These are phyloP conservation scores for Tuber microsphaerosporum DNA, from an alignment of 495 filamentous ascomycete genomes.

Conservation along the genomic window DNA sequence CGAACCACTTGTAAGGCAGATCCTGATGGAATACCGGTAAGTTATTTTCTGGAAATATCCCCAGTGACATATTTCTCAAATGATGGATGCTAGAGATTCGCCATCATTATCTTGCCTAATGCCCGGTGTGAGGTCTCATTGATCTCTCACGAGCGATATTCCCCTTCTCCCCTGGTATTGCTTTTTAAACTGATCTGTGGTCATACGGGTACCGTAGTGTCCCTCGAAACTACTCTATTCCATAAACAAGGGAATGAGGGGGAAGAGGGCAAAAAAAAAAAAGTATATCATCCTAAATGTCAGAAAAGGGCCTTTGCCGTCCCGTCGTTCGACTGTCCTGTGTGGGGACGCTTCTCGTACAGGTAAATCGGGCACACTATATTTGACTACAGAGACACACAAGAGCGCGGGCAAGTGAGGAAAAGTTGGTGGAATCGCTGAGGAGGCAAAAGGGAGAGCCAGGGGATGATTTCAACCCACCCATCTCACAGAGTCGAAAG, in stretches of 20 bases:
- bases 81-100: background rate
- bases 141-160: background rate
- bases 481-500: background rate
- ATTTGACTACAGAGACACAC: background rate
- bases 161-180: background rate
- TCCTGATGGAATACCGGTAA: background rate
- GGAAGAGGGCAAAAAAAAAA: background rate
- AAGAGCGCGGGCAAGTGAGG: background rate
- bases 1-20: background rate
- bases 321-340: background rate
- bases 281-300: background rate
- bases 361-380: background rate
- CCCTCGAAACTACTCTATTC: background rate
- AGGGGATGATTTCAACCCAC: background rate
- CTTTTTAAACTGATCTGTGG: background rate
- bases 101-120: background rate
- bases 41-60: background rate
- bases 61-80: background rate
- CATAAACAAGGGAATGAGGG: background rate
- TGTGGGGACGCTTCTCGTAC: background rate
- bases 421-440: background rate
- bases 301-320: constrained; percentile 4
- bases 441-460: background rate
- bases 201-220: no score
- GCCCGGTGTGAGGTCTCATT: background rate